Evolutionary conservation across 352 stramenopile genomes (phyloP), one percentile per base, ranked within the genome.

Genomic region (Phytophthora europaea): DNA sequence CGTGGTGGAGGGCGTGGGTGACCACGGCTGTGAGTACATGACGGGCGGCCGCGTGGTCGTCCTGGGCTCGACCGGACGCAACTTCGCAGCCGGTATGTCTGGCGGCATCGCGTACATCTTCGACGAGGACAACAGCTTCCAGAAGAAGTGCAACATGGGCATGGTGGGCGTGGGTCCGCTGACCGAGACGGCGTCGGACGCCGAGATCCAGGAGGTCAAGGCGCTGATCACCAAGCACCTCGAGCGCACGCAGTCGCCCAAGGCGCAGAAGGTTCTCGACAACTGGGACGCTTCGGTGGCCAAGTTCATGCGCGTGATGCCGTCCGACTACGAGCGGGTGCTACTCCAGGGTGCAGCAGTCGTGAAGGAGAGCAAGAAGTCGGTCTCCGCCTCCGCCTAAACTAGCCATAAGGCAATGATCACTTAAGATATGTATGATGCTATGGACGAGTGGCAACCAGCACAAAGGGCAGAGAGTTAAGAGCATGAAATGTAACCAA

Each of bases 11-110:
- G 97, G 96, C 58, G 91, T 98, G 50, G 97, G 97, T 71, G 97
- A 99, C 76, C 97, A 99, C 79, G 96, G 96, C 33, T 98, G 94
- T 63, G 97, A 99, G 82, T 99, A 99, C 89, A 99, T 99, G 97
- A 99, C 97, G n/a, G 97, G 97, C 67, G 97, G 96, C 66, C 79
- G 92, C 57, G 90, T 99, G 34, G 93, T 99, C 31, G 90, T 98
- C 54, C 82, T 99, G 7, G 97, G 97, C 18, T 77, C 87, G 23
- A 99, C 95, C 38, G 97, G 97, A 36, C 91, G 96, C 70, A 99
- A 99, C 87, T 99, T 99, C 81, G 97, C 93, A 52, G 97, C 97
- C 33, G 97, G 97, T 70, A 99, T 99, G 96, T 98, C 90, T 70
- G 97, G 97, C 48, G 97, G 97, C 52, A 97, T 99, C 67, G 97